Evolutionary conservation across 805 yeast genomes (phyloP).

Genomic region (Suhomyces sp.): DNA sequence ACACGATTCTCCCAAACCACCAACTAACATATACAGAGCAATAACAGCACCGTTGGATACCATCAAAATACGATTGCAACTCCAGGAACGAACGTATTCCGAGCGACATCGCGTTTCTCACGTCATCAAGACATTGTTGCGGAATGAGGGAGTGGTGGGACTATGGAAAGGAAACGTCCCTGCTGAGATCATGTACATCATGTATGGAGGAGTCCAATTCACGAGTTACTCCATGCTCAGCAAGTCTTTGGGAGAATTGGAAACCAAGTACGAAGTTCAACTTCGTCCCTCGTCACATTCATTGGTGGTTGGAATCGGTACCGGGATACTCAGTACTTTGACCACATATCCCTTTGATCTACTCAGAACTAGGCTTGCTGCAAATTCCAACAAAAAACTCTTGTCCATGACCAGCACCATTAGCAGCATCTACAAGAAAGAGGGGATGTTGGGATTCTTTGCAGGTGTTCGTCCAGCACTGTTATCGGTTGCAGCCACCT

Average conservation of each 20-base stretch:
- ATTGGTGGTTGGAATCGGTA: conserved; percentile 64
- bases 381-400: conserved; percentile 44
- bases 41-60: conserved; percentile 78
- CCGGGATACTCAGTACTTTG: conserved; percentile 74
- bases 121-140: conserved; percentile 44
- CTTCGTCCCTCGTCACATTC: conserved; percentile 44
- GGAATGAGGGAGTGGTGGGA: conserved; percentile 68
- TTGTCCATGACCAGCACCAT: conserved; percentile 35
- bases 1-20: no score
- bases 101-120: conserved; percentile 8
- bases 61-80: conserved; percentile 71
- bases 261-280: conserved; percentile 17
- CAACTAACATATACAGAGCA: conserved; percentile 43
- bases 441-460: conserved; percentile 48
- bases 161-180: conserved; percentile 98
- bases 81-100: conserved; percentile 38
- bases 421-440: conserved; percentile 23
- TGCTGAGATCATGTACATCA: conserved; percentile 79
- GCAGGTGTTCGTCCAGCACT: conserved; percentile 53
- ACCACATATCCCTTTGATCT: conserved; percentile 87
- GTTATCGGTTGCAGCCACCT: conserved; percentile 63
- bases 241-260: conserved; percentile 33
- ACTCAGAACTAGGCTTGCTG: conserved; percentile 83
- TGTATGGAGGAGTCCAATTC: conserved; percentile 87
- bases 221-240: conserved; percentile 63